These are phyloP conservation scores for Polyporus arcularius DNA, from an alignment of 768 basidiomycete genomes.

Conservation along the genomic window DNA sequence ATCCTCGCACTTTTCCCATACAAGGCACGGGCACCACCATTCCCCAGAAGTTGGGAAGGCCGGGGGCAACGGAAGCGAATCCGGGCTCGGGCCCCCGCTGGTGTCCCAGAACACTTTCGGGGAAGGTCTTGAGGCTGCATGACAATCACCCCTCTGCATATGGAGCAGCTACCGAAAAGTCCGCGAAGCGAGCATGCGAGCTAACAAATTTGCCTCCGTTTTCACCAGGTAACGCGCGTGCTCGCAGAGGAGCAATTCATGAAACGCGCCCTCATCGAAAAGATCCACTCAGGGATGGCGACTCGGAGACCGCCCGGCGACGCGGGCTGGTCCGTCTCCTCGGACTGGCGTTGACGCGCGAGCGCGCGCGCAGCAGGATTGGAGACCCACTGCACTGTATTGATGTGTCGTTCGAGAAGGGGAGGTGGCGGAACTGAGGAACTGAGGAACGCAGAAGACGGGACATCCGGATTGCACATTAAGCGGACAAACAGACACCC, in stretches of 20 bases:
- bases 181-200: neutral
- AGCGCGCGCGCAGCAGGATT: neutral
- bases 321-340: constrained; percentile 16
- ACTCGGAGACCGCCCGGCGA: constrained; percentile 41
- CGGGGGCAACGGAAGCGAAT: no score
- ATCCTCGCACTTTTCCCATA: neutral
- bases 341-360: constrained; percentile 10
- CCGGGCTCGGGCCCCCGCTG: no score
- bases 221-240: constrained; percentile 69
- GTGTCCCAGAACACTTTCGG: neutral
- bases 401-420: neutral
- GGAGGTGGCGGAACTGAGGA: neutral
- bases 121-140: constrained; percentile 18
- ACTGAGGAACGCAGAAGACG: neutral
- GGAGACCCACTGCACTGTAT: constrained; percentile 6
- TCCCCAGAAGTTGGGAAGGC: neutral
- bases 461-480: no score
- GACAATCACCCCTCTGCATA: constrained; percentile 14
- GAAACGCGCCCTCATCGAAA: constrained; percentile 93
- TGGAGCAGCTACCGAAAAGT: neutral
- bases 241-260: constrained; percentile 96
- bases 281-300: constrained; percentile 65
- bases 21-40: constrained; percentile 3
- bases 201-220: neutral
- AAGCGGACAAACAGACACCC: no score